These are phyloP conservation scores for Phoma sp. DNA, from an alignment of 2,329 filamentous ascomycete genomes.

Conservation along the genomic window DNA sequence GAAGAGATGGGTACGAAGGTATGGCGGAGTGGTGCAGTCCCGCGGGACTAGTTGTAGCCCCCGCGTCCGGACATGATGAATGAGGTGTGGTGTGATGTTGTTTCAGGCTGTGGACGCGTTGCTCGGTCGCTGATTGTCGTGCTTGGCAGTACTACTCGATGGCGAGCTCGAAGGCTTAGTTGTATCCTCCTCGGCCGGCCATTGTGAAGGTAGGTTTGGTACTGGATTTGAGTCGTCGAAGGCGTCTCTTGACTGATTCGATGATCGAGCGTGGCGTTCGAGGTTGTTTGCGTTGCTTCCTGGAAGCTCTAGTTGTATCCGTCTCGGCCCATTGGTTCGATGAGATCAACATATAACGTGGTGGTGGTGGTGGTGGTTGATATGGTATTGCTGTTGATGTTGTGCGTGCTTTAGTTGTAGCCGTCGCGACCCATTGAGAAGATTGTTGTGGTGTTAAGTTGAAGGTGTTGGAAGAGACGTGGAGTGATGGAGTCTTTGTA, in stretches of 20 bases:
- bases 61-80: slow-evolving; percentile 40
- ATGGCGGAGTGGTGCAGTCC: slow-evolving; percentile 3
- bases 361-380: not conserved
- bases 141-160: too few relatives aligned
- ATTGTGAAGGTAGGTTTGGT: slow-evolving; percentile 28
- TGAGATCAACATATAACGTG: slow-evolving; percentile 11
- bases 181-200: slow-evolving; percentile 47
- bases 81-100: not conserved
- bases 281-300: slow-evolving; percentile 11
- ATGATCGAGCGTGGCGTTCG: not conserved
- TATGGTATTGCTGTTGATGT: not conserved
- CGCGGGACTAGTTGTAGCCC: slow-evolving; percentile 40
- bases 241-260: slow-evolving; percentile 25
- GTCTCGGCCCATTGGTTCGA: slow-evolving; percentile 42
- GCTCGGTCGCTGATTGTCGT: too few relatives aligned
- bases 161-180: slow-evolving; percentile 24
- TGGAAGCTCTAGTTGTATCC: slow-evolving; percentile 51
- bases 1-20: not conserved
- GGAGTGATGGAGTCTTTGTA: not conserved
- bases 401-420: slow-evolving; percentile 30
- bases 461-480: not conserved
- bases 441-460: too few relatives aligned
- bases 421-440: slow-evolving; percentile 42
- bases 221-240: slow-evolving; percentile 12
- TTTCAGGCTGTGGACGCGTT: too few relatives aligned